These are phyloP conservation scores for Scenedesmus sp. DNA, from an alignment of 163 green algal genomes.

Conservation along the genomic window DNA sequence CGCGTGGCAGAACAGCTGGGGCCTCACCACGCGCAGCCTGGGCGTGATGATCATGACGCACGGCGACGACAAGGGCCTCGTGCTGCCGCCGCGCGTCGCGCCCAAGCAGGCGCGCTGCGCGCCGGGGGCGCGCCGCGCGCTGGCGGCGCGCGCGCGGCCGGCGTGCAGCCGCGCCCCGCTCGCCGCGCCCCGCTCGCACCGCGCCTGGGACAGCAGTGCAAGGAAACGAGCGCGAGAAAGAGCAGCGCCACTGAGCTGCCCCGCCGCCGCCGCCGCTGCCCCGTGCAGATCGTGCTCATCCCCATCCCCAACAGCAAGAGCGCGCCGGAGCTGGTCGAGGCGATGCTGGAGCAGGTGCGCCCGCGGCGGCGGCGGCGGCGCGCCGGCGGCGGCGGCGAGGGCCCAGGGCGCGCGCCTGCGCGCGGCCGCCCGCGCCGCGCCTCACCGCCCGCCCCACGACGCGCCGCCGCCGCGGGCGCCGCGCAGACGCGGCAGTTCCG, in stretches of 20 bases:
- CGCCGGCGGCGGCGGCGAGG: no score
- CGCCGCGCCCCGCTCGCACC: no score
- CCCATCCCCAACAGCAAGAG: constrained; percentile 91
- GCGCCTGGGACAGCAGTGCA: no score
- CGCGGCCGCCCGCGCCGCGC: not conserved
- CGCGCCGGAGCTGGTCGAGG: constrained; percentile 55
- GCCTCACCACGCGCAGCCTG: constrained; percentile 92
- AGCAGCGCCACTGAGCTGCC: no score
- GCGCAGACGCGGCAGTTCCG: constrained; percentile 17
- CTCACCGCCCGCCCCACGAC: not conserved
- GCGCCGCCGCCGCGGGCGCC: not conserved
- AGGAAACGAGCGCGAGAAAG: no score
- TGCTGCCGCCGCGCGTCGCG: constrained; percentile 92
- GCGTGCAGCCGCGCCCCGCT: no score
- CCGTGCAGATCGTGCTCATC: constrained; percentile 89
- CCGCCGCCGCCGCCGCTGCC: no score
- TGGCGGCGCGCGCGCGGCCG: no score
- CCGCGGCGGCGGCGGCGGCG: not conserved
- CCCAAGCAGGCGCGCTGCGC: no score
- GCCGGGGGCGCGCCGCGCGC: no score
- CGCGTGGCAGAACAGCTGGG: constrained; percentile 98
- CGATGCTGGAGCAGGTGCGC: constrained; percentile 58
- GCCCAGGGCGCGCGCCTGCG: no score
- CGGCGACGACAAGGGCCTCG: constrained; percentile 96
- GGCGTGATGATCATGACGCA: constrained; percentile 99